Evolutionary conservation across 108 stramenopile species (phyloP), one percentile per base, ranked within the genome.

Genomic region (Stephanodiscus triporus): DNA sequence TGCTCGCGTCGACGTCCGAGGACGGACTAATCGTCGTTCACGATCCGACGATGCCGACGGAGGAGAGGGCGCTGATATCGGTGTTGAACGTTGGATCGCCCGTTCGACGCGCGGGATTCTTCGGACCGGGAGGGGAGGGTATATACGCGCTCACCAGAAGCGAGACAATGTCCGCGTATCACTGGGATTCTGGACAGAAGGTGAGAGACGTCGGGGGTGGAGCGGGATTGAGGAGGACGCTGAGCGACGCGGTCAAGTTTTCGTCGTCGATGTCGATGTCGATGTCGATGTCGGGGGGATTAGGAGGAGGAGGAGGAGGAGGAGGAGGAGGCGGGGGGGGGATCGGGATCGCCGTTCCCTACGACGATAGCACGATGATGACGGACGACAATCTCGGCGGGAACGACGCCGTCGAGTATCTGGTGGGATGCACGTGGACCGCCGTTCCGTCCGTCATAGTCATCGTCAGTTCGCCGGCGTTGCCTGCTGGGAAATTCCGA

Each of bases 91-190:
- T 87, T 55, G 84, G 87, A 42, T 47, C 83, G 16, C 89, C 91
- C 1, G 19, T 92, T 38, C 85, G 94, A 20, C 53, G 83, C 66
- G 77, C 87, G 29, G 91, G 89, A 17, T 92, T 91, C 67, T 95
- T 92, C 68, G 94, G 94, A 16, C 90, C 90, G 8, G 61, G 51
- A 6, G 68, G 73, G 24, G 89, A 89, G 61, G 92, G 85, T 7
- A 63, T 89, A 22, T 95, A 86, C 63, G 87, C 86, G 63, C 54
- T 95, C 68, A 95, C 94, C 16, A 91, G 94, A 13, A 87, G 75
- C 49, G 94, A 95, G 80, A 91, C 88, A n/a, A 69, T 91, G 66
- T 68, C 49, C 14, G 77, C 91, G 17, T 90, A 87, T 77, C 85
- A 84, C 77, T 95, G 94, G 94, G 90, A 92, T 83, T 50, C 66